Conservation (phyloP, 768 basidiomycete genomes). For the Mycena polygramma region DNA sequence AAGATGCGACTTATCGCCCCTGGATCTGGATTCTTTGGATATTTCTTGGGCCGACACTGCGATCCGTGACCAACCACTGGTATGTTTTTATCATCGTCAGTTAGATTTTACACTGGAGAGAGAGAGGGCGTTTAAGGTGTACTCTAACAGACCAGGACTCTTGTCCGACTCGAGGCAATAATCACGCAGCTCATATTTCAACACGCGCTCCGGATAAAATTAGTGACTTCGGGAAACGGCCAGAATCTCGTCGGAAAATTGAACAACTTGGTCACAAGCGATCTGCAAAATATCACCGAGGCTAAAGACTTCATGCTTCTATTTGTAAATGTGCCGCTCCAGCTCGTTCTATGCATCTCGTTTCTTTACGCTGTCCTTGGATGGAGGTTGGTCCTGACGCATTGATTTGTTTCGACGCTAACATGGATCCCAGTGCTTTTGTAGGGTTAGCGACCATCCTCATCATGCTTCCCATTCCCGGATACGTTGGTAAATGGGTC, state of each 20-base stretch:
- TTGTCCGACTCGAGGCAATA: constrained; percentile 48
- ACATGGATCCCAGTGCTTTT: constrained; percentile 4
- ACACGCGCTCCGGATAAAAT: constrained; percentile 68
- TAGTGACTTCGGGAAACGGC: too few relatives aligned
- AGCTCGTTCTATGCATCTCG: constrained; percentile 38
- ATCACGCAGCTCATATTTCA: constrained; percentile 69
- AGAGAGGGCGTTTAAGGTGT: not conserved
- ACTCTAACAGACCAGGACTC: constrained; percentile 51
- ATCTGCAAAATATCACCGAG: constrained; percentile 52
- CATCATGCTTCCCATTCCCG: constrained; percentile 59
- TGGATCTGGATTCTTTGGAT: constrained; percentile 65
- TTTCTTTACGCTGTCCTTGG: constrained; percentile 47
- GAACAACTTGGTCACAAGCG: constrained; percentile 58
- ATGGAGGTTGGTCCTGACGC: constrained; percentile 43
- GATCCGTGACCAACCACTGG: constrained; percentile 55
- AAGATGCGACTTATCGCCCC: constrained; percentile 58
- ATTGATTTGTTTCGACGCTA: not conserved
- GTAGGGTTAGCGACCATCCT: constrained; percentile 52
- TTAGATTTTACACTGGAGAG: constrained; percentile 39
- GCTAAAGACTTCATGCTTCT: constrained; percentile 39
- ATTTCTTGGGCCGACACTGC: constrained; percentile 54
- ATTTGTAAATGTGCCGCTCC: constrained; percentile 40
- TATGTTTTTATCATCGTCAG: constrained; percentile 58
- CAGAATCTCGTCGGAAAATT: constrained; percentile 55
- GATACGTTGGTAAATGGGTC: constrained; percentile 54